phyloP scores from a whole-genome alignment of 352 stramenopile genomes.

The Pythium brassicae region DNA sequence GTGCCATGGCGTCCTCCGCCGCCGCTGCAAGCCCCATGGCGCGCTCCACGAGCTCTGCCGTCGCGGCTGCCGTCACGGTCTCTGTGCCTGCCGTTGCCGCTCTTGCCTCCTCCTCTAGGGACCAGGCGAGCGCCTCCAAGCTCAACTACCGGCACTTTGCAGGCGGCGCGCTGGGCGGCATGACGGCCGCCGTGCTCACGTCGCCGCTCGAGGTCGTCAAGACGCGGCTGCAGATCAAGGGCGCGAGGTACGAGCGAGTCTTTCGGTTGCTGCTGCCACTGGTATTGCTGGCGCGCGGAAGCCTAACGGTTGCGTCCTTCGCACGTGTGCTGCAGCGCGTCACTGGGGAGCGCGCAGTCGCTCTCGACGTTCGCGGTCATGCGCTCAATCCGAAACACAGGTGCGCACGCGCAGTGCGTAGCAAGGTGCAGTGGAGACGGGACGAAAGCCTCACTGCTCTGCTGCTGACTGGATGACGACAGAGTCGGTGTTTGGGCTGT shows the following conservation, averaged over 20 bases:
- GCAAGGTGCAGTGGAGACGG: too few relatives aligned
- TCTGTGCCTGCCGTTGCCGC: conserved; percentile 2
- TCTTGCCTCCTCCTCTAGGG: neutral
- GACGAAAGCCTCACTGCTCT: neutral
- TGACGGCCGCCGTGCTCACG: conserved; percentile 78
- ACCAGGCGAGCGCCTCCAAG: conserved; percentile 1
- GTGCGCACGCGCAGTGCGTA: conserved; percentile 19
- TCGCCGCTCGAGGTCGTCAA: conserved; percentile 84
- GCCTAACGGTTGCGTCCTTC: neutral
- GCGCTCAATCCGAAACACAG: conserved; percentile 65
- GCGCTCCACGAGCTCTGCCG: conserved; percentile 9
- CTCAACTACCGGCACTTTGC: conserved; percentile 62
- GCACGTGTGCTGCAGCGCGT: conserved; percentile 25
- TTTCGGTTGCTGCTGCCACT: neutral
- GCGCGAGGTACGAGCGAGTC: conserved; percentile 34
- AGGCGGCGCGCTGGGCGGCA: conserved; percentile 72
- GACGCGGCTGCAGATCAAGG: conserved; percentile 78
- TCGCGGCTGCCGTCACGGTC: conserved; percentile 1
- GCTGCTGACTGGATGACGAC: conserved; percentile 1
- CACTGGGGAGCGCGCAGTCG: conserved; percentile 38
- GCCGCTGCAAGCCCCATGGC: conserved; percentile 11
- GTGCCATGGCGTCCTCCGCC: conserved; percentile 6
- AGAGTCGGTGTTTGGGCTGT: conserved; percentile 82
- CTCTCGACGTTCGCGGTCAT: conserved; percentile 79
- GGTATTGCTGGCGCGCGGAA: neutral